Evolutionary conservation across 345 rosid genomes (phyloP), one percentile per base, ranked within the genome.

Genomic region (Salix brachista): DNA sequence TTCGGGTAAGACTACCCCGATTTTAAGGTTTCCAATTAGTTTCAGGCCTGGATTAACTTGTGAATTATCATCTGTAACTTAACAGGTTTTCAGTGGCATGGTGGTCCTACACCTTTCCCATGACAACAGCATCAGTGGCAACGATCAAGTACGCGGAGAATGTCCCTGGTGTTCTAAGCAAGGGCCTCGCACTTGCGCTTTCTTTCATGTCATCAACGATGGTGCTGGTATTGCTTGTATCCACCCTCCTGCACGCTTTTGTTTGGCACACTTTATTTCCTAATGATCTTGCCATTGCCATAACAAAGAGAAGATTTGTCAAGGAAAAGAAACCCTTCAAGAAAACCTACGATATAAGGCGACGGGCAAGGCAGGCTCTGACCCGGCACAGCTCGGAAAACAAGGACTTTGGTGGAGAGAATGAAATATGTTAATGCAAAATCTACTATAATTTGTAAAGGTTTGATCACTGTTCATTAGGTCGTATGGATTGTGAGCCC

Each of bases 61-160:
- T 11, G 9, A 8, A 6, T 25, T 12, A 3, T 62, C 14, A 11
- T 26, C 12, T 62, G 70, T 37, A 23, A 60, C 37, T 67, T 58
- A n/a, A 75, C 88, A 91, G 96, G 84, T 96, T 96, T 71, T 96
- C 98, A 1, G 92, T 93, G 69, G 96, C 98, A 21, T 93, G 97
- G 98, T 95, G 98, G 98, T 90, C 99, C 8, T 96, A 96, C 80
- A 96, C 98, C 60, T 93, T 96, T 61, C 98, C 97, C 4, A 96
- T 96, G 99, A 93, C 97, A 54, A 92, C 97, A 1, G 94, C 84
- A 39, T 90, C 98, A 23, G 94, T 96, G 75, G 97, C 99, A 12
- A 91, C 95, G 0, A 89, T 96, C 74, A 93, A 92, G 86, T 92
- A 91, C 72, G 94, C 97, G 34, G 95, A 93, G 86, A 88, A 91